Evolutionary conservation across 768 basidiomycete genomes (phyloP).

Genomic region (Antrodiella citrinella): DNA sequence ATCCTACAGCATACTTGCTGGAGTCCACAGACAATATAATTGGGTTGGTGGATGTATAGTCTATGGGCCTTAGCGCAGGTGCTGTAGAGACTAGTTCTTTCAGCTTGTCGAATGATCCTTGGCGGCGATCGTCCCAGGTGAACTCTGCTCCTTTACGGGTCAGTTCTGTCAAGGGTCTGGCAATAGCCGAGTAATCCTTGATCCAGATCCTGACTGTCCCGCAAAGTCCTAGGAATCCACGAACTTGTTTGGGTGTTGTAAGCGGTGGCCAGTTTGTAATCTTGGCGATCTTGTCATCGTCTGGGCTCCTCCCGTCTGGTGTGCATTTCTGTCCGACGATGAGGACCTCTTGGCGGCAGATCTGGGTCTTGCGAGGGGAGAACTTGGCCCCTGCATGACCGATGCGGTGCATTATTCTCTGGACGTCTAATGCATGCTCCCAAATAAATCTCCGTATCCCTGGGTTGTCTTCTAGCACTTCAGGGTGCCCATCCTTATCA

Average conservation of each 20-base stretch:
- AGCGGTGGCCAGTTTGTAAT: conserved; percentile 8
- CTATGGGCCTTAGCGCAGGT: conserved; percentile 24
- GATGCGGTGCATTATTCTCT: conserved; percentile 13
- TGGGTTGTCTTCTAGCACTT: conserved; percentile 4
- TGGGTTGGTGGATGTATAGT: conserved; percentile 20
- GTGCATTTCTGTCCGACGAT: conserved; percentile 10
- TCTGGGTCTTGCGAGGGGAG: conserved; percentile 5
- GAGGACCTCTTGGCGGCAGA: conserved; percentile 1
- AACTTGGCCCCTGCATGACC: conserved; percentile 10
- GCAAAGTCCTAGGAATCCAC: conserved; percentile 13
- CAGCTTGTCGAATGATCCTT: conserved; percentile 20
- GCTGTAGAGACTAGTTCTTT: conserved; percentile 19
- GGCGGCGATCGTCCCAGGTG: conserved; percentile 21
- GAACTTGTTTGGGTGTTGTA: conserved; percentile 7
- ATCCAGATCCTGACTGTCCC: conserved; percentile 13
- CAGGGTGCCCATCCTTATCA: conserved; percentile 1
- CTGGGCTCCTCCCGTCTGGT: conserved; percentile 7
- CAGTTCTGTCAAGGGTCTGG: conserved; percentile 8
- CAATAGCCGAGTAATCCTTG: conserved; percentile 8
- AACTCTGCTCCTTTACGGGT: conserved; percentile 20
- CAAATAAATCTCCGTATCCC: conserved; percentile 15
- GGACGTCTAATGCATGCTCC: conserved; percentile 14
- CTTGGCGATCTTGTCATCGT: conserved; percentile 6
- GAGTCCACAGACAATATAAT: conserved; percentile 32
- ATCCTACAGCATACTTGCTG: conserved; percentile 27